These are phyloP conservation scores for Rhamnella rubrinervis DNA, from an alignment of 331 rosid genomes.

Conservation along the genomic window DNA sequence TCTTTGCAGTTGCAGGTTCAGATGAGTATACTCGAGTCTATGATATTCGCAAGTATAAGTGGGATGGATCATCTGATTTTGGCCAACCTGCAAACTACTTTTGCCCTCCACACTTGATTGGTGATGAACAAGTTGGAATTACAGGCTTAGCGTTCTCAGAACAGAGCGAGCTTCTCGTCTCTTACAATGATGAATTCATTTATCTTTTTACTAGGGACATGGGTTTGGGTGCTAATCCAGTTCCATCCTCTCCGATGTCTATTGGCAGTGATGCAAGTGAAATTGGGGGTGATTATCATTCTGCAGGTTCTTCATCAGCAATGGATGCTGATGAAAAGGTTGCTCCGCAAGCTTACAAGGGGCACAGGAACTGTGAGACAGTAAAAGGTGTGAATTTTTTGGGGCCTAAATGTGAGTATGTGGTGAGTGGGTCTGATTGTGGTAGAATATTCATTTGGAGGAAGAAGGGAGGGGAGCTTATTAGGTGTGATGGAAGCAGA, in stretches of 20 bases:
- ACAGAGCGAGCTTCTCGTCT: slow-evolving; percentile 78
- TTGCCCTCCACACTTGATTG: slow-evolving; percentile 75
- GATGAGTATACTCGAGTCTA: slow-evolving; percentile 71
- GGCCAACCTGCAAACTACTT: slow-evolving; percentile 61
- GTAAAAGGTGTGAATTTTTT: slow-evolving; percentile 85
- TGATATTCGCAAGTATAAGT: slow-evolving; percentile 70
- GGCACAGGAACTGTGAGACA: slow-evolving; percentile 69
- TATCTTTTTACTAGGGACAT: slow-evolving; percentile 77
- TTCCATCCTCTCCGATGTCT: slow-evolving; percentile 43
- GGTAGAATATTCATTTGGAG: slow-evolving; percentile 87
- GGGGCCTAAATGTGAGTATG: slow-evolving; percentile 88
- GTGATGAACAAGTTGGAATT: slow-evolving; percentile 56
- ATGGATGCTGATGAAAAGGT: slow-evolving; percentile 38
- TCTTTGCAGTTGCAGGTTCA: slow-evolving; percentile 75
- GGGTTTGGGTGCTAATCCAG: slow-evolving; percentile 68
- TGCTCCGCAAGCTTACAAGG: slow-evolving; percentile 70
- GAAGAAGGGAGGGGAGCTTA: slow-evolving; percentile 69
- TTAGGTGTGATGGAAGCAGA: slow-evolving; percentile 92
- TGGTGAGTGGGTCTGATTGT: slow-evolving; percentile 89
- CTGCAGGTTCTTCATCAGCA: slow-evolving; percentile 32
- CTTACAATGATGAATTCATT: slow-evolving; percentile 68
- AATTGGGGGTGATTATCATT: slow-evolving; percentile 33
- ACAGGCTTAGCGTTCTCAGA: slow-evolving; percentile 93
- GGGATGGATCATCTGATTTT: slow-evolving; percentile 65
- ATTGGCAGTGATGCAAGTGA: slow-evolving; percentile 56